phyloP scores from a whole-genome alignment of 768 basidiomycete genomes.

The Phylloporus arenicola region DNA sequence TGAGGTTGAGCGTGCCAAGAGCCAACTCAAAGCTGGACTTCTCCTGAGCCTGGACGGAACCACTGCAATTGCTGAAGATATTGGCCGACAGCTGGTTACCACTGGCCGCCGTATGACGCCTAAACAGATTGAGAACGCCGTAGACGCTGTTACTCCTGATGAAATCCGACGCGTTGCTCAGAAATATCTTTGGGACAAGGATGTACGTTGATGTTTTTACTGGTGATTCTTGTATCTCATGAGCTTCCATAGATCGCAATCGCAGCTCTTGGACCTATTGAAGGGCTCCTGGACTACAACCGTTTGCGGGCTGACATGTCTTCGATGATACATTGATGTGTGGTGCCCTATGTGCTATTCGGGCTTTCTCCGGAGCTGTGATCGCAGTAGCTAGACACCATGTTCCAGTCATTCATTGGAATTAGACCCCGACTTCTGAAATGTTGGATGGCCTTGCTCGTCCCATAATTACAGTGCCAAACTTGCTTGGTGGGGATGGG shows the following conservation, averaged over 20 bases:
- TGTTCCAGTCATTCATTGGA: too few relatives aligned
- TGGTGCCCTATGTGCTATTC: too few relatives aligned
- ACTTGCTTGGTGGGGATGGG: neutral
- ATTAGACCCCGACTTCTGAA: too few relatives aligned
- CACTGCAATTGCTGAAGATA: conserved; percentile 95
- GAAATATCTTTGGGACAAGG: conserved; percentile 97
- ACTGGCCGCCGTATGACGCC: conserved; percentile 88
- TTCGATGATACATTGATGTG: conserved; percentile 43
- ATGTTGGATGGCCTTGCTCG: too few relatives aligned
- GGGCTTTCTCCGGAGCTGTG: too few relatives aligned
- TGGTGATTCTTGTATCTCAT: conserved; percentile 1
- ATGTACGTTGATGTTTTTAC: conserved; percentile 47
- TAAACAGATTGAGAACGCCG: conserved; percentile 86
- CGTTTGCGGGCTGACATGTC: conserved; percentile 82
- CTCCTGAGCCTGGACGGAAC: conserved; percentile 91
- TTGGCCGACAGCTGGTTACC: conserved; percentile 96
- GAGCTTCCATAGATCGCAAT: conserved; percentile 58
- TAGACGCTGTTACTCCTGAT: conserved; percentile 54
- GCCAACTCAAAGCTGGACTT: conserved; percentile 93
- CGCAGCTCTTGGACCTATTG: conserved; percentile 84
- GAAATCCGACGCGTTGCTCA: conserved; percentile 94
- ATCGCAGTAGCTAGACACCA: too few relatives aligned
- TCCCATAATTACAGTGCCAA: too few relatives aligned
- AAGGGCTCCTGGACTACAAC: conserved; percentile 93
- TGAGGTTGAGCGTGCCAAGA: conserved; percentile 97